Evolutionary conservation across 2,329 filamentous ascomycete genomes (phyloP), one percentile per base, ranked within the genome.

Genomic region (Phoma sp.): DNA sequence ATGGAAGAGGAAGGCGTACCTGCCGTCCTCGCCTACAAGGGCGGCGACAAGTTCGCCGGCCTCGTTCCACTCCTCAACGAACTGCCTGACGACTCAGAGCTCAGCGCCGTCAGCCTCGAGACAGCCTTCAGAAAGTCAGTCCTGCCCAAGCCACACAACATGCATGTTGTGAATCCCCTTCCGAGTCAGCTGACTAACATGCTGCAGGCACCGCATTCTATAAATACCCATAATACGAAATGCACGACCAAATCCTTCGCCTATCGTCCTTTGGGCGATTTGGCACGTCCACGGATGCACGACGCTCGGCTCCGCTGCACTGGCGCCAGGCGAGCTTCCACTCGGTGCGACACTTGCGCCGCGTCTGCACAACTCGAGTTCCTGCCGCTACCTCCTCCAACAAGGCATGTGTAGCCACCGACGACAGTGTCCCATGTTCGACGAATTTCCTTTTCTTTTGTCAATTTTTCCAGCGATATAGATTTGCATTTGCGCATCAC

Each of bases 1-100:
- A 96, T 98, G 81, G 92, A 97, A 73, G 86, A 90, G 55, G 90
- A 92, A 29, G 88, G 89, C 40, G 90, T 96, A 2, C 95, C 95
- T 0, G 92, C 95, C 4, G 81, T 98, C 33, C 81, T 98, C 43
- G 94, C 91, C 10, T 99, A 99, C 80, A 88, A 88, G 55, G 91
- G 88, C 68, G 93, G 92, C 48, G 93, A 98, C 62, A 87, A 97
- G 62, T 92, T 98, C 67, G 91, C 91, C 61, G 96, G 93, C 68
- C 81, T 98, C 47, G 91, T 95, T 0, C 93, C 94, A 50, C 83
- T 98, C 46, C 85, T 96, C 60, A 87, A 92, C 70, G 90, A 95
- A 82, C 89, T 97, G 43, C 92, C 93, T 2, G 79, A 82, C 29
- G 84, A 82, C 63, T 77, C 77, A 12, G 78, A 80, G 48, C 65